Percentiles rank a stretch among this genome's conserved stretches.
Conservation (phyloP, 2,329 filamentous ascomycete genomes). For the Ascochyta fabae region DNA sequence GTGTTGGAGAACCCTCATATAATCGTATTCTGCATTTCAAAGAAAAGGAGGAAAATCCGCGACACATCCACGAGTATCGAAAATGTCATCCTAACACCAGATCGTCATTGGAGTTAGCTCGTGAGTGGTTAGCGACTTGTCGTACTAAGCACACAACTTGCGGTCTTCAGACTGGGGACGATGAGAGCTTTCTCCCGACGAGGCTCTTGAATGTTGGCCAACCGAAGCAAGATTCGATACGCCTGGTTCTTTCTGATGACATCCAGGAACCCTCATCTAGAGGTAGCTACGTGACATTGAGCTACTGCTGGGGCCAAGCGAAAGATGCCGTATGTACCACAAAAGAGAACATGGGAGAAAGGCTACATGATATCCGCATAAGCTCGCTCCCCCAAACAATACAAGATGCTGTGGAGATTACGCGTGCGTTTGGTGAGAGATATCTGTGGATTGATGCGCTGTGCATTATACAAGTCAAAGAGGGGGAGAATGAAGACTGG, state of each 20-base stretch:
- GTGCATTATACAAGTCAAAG: constrained; percentile 1
- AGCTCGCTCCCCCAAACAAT: background rate
- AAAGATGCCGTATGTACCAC: background rate
- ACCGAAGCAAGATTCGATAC: background rate
- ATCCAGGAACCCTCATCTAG: background rate
- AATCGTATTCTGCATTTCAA: too few species aligned
- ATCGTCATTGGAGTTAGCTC: background rate
- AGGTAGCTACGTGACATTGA: background rate
- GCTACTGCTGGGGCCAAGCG: constrained; percentile 2
- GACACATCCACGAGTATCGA: too few species aligned
- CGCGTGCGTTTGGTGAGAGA: background rate
- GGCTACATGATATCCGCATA: background rate
- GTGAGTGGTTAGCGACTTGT: background rate
- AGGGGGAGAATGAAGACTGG: background rate
- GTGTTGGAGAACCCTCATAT: too few species aligned
- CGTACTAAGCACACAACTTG: background rate
- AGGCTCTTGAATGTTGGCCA: background rate
- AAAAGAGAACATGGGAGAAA: background rate
- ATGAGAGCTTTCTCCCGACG: background rate
- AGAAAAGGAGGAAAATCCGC: too few species aligned
- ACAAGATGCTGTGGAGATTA: background rate
- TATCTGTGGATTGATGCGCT: constrained; percentile 9
- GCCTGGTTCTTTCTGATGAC: background rate
- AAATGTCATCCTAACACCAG: too few species aligned
- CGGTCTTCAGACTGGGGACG: too few species aligned